Conservation (phyloP, 2,329 filamentous ascomycete genomes). For the Ophiosphaerella narmari region DNA sequence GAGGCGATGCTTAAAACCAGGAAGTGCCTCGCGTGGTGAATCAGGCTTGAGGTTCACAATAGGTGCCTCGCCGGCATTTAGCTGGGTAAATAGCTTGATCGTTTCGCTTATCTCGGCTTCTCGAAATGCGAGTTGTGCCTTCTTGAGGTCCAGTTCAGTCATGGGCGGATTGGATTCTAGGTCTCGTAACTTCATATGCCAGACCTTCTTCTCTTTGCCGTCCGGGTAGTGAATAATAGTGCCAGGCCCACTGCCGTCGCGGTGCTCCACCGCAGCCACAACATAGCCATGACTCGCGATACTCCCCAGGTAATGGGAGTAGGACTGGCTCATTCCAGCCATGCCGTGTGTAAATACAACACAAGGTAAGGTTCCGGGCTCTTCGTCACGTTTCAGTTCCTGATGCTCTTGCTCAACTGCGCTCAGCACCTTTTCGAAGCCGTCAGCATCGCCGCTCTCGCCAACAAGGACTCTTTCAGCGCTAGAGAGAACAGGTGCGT, state of each 20-base stretch:
- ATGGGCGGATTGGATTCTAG: slow-evolving; percentile 41
- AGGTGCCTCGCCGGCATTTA: slow-evolving; percentile 46
- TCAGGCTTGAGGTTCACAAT: slow-evolving; percentile 52
- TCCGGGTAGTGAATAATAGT: slow-evolving; percentile 46
- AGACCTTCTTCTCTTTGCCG: slow-evolving; percentile 40
- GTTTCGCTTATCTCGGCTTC: slow-evolving; percentile 54
- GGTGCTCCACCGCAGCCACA: slow-evolving; percentile 54
- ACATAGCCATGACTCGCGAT: slow-evolving; percentile 53
- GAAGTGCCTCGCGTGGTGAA: slow-evolving; percentile 52
- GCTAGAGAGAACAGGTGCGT: slow-evolving; percentile 45
- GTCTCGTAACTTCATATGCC: slow-evolving; percentile 44
- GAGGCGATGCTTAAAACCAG: slow-evolving; percentile 59
- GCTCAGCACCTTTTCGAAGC: slow-evolving; percentile 20
- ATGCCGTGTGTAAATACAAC: slow-evolving; percentile 55
- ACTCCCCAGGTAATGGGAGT: slow-evolving; percentile 53
- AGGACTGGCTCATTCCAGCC: slow-evolving; percentile 52
- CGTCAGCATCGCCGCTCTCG: slow-evolving; percentile 17
- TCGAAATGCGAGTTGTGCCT: slow-evolving; percentile 50
- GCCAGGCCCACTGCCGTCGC: slow-evolving; percentile 54
- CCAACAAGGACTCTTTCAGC: slow-evolving; percentile 27
- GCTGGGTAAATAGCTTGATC: slow-evolving; percentile 46
- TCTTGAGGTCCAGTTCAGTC: slow-evolving; percentile 45
- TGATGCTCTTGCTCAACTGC: slow-evolving; percentile 24
- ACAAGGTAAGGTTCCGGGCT: slow-evolving; percentile 44
- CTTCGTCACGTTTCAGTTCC: slow-evolving; percentile 31